Percentiles rank a stretch among this genome's conserved stretches.
These are phyloP conservation scores for Pseudogymnoascus sp. DNA, from an alignment of 2,329 filamentous ascomycete genomes.

Conservation along the genomic window DNA sequence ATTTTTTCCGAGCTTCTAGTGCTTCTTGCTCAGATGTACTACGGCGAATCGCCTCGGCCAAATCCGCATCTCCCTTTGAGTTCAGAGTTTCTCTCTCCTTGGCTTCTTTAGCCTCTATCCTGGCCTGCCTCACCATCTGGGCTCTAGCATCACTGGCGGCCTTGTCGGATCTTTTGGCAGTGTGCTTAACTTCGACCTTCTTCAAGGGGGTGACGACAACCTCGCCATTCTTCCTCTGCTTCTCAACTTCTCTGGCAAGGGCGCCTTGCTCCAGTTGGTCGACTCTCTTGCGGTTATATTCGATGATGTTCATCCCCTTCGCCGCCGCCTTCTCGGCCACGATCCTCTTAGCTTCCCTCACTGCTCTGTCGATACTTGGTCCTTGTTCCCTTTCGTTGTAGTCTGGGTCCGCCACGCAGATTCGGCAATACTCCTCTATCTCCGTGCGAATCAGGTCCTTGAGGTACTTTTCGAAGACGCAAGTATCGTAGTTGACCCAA, in stretches of 20 bases:
- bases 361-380: constrained; percentile 19
- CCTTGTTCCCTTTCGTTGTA: constrained; percentile 39
- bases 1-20: not conserved
- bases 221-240: not conserved
- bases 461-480: constrained; percentile 52
- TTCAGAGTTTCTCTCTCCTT: constrained; percentile 25
- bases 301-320: not conserved
- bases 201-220: not conserved
- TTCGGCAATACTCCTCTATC: constrained; percentile 58
- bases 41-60: constrained; percentile 21
- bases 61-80: constrained; percentile 26
- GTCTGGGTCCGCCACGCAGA: constrained; percentile 54
- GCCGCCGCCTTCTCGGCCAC: not conserved
- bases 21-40: not conserved
- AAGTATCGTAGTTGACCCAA: constrained; percentile 59
- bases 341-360: constrained; percentile 16
- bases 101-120: constrained; percentile 25
- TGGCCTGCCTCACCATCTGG: not conserved
- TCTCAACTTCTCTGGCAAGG: not conserved
- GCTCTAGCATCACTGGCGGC: not conserved
- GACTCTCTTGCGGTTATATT: not conserved
- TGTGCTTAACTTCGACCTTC: not conserved
- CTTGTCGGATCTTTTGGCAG: not conserved
- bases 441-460: constrained; percentile 46
- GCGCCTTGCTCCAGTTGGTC: not conserved